phyloP scores from a whole-genome alignment of 139 green algal genomes.

The Nannochloris sp. region DNA sequence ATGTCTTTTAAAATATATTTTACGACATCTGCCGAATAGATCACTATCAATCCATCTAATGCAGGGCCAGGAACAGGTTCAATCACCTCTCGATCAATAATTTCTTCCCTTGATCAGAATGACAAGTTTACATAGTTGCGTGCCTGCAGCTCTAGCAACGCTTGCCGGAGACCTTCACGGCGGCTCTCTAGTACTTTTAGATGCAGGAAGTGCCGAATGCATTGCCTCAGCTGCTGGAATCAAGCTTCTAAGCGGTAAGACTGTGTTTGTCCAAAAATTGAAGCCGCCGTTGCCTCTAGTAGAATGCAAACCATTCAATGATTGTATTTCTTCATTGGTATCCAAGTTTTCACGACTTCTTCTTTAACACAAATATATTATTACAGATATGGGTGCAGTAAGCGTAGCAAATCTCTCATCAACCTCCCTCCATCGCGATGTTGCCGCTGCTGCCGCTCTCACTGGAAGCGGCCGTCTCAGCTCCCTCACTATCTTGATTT shows the following conservation, averaged over 20 bases:
- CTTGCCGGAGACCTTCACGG: neutral
- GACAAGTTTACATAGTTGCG: neutral
- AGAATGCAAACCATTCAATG: no score
- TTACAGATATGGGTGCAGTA: conserved; percentile 5
- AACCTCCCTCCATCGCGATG: neutral
- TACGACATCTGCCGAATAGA: no score
- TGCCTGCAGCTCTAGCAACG: neutral
- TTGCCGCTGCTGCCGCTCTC: neutral
- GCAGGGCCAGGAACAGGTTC: no score
- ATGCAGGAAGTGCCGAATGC: neutral
- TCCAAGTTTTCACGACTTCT: no score
- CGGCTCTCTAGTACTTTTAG: neutral
- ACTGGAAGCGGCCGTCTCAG: neutral
- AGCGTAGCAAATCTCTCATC: neutral
- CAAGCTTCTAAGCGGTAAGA: neutral
- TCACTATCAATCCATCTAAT: no score
- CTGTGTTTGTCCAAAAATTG: neutral
- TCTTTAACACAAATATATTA: neutral
- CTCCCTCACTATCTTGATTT: neutral
- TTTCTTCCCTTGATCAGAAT: neutral
- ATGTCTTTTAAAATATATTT: no score
- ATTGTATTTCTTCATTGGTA: no score
- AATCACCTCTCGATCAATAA: no score
- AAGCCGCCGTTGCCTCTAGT: no score
- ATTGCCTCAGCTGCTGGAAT: neutral